Conservation (phyloP, 192 early-diverging fungal genomes). For the Coemansia sp. region DNA sequence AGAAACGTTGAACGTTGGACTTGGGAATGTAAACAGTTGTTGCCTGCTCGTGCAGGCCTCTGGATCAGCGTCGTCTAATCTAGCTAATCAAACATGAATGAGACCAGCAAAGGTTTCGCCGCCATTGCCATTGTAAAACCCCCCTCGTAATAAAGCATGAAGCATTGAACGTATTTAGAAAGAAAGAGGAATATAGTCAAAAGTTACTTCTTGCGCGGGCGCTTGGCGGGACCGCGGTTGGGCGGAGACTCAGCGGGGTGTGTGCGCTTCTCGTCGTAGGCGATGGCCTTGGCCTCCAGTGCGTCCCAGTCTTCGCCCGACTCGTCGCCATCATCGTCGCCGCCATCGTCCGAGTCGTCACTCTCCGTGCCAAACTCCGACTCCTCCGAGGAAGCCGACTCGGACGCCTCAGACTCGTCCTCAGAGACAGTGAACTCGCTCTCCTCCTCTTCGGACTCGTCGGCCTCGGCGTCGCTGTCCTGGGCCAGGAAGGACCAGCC, state of each 20-base stretch:
- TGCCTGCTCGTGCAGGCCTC: no score
- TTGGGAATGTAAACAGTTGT: no score
- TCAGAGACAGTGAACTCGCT: slow-evolving; percentile 67
- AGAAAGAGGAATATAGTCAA: background rate
- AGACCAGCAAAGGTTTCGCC: no score
- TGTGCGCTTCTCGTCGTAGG: slow-evolving; percentile 47
- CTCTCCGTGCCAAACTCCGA: slow-evolving; percentile 56
- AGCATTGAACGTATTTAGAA: background rate
- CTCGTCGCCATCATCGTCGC: slow-evolving; percentile 58
- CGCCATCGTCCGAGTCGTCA: slow-evolving; percentile 32
- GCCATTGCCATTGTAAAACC: no score
- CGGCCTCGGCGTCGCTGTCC: slow-evolving; percentile 62
- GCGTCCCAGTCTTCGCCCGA: slow-evolving; percentile 83
- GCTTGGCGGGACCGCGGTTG: slow-evolving; percentile 30
- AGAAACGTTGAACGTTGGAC: no score
- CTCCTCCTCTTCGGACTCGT: slow-evolving; percentile 59
- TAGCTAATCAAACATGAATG: no score
- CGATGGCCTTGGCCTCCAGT: slow-evolving; percentile 74
- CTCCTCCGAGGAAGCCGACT: slow-evolving; percentile 48
- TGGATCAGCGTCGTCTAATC: no score
- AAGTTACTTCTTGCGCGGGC: slow-evolving; percentile 34
- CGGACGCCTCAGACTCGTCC: slow-evolving; percentile 57
- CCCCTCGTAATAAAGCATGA: background rate
- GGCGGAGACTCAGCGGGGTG: slow-evolving; percentile 13
- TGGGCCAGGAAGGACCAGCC: slow-evolving; percentile 89